Evolutionary conservation across 1,284 basidiomycete genomes (phyloP).

Genomic region (Mycena sp.): DNA sequence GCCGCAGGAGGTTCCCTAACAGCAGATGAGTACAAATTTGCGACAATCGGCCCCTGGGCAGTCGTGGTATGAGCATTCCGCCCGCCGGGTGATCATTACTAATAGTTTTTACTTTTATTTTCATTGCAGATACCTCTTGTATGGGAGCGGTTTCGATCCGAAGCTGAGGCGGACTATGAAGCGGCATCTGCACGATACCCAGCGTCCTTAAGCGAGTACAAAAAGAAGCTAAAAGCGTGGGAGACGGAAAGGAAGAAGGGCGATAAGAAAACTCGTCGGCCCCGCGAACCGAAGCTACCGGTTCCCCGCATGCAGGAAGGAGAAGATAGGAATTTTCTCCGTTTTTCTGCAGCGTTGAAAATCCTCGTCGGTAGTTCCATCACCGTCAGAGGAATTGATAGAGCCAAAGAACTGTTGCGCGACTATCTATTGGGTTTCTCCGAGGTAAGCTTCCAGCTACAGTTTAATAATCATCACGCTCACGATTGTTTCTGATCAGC

Average conservation of each 20-base stretch:
- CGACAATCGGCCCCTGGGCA: slow-evolving; percentile 32
- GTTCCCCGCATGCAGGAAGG: slow-evolving; percentile 23
- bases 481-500: too few species aligned
- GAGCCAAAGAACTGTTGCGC: slow-evolving; percentile 18
- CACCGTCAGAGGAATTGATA: slow-evolving; percentile 1
- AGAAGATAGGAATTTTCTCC: slow-evolving; percentile 31
- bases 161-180: slow-evolving; percentile 15
- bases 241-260: too few species aligned
- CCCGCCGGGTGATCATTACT: too few species aligned
- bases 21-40: slow-evolving; percentile 43
- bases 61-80: slow-evolving; percentile 39
- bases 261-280: neutral
- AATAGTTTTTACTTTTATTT: too few species aligned
- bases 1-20: slow-evolving; percentile 45
- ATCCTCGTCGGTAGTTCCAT: slow-evolving; percentile 29
- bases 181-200: neutral
- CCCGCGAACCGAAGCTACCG: slow-evolving; percentile 17
- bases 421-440: slow-evolving; percentile 30
- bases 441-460: slow-evolving; percentile 29
- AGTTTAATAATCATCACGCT: too few species aligned
- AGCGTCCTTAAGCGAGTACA: neutral
- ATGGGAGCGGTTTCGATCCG: slow-evolving; percentile 27
- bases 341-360: slow-evolving; percentile 31
- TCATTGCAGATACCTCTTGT: slow-evolving; percentile 34
- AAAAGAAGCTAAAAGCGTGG: neutral